Evolutionary conservation across 2,329 filamentous ascomycete genomes (phyloP).

Genomic region (Talaromyces sp.): DNA sequence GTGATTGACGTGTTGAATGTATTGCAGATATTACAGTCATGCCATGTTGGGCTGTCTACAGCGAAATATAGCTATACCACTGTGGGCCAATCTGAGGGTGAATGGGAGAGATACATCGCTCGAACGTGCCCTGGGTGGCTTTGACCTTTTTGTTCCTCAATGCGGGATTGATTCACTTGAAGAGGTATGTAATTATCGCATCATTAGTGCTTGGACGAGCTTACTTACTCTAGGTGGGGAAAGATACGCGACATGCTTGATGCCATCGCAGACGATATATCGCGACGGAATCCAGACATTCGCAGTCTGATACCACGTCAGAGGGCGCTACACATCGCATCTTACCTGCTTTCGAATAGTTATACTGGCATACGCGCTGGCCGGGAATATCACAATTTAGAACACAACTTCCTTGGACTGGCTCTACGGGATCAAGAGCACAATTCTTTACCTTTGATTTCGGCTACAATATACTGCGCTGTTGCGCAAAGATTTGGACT

Average conservation of each 20-base stretch:
- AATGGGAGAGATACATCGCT: conserved; percentile 55
- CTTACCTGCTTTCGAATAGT: conserved; percentile 65
- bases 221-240: conserved; percentile 12
- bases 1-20: background rate
- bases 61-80: conserved; percentile 70
- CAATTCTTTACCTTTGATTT: conserved; percentile 80
- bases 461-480: conserved; percentile 79
- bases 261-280: conserved; percentile 58
- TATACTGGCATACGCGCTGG: conserved; percentile 69
- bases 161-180: conserved; percentile 70
- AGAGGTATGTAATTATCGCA: conserved; percentile 49
- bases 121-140: conserved; percentile 73
- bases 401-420: conserved; percentile 84
- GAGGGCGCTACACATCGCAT: conserved; percentile 65
- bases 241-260: conserved; percentile 66
- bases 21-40: conserved; percentile 67
- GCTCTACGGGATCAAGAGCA: conserved; percentile 70
- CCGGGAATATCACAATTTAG: conserved; percentile 69
- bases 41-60: conserved; percentile 76
- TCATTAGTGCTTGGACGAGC: background rate
- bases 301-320: conserved; percentile 58
- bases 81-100: conserved; percentile 63
- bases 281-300: conserved; percentile 52
- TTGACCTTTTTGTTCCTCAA: conserved; percentile 84
- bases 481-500: conserved; percentile 72